Evolutionary conservation across 2,329 filamentous ascomycete genomes (phyloP).

Genomic region (Calonectria pseudoturangicola): DNA sequence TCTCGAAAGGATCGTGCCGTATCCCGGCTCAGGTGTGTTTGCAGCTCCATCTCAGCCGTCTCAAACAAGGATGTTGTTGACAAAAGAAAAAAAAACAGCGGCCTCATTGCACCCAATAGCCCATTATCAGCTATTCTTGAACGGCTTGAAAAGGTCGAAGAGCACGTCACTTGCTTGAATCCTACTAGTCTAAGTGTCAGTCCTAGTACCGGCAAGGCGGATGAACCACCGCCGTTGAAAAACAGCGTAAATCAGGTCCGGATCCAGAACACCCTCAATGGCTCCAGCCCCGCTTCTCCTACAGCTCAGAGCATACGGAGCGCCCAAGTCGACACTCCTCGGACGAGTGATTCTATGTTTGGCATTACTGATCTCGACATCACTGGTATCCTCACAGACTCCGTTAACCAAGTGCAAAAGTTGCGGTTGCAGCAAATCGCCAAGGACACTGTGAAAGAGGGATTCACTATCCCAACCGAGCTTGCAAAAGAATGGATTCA

Average conservation of each 20-base stretch:
- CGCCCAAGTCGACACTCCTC: conserved; percentile 31
- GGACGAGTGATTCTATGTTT: conserved; percentile 21
- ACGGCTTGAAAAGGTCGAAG: conserved; percentile 55
- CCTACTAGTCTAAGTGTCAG: conserved; percentile 13
- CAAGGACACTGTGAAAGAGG: conserved; percentile 19
- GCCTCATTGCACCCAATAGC: conserved; percentile 32
- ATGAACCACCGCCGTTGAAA: not conserved
- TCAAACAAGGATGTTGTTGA: not conserved
- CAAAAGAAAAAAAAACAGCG: conserved; percentile 12
- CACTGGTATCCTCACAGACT: conserved; percentile 14
- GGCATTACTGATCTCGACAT: conserved; percentile 10
- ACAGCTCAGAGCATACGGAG: conserved; percentile 31
- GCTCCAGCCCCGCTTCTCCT: conserved; percentile 44
- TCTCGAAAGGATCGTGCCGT: conserved; percentile 43
- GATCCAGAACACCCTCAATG: conserved; percentile 33
- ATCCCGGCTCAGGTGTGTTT: conserved; percentile 17
- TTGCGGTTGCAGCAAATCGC: conserved; percentile 17
- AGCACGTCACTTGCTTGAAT: conserved; percentile 36
- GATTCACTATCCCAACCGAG: conserved; percentile 14
- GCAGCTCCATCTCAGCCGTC: not conserved
- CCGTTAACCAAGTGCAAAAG: conserved; percentile 32
- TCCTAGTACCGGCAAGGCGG: not conserved
- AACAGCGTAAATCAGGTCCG: not conserved
- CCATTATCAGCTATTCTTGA: conserved; percentile 56
- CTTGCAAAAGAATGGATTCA: conserved; percentile 32